Evolutionary conservation across 208 protist species (phyloP), one percentile per base, ranked within the genome.

Genomic region (Crithidia brevicula): DNA sequence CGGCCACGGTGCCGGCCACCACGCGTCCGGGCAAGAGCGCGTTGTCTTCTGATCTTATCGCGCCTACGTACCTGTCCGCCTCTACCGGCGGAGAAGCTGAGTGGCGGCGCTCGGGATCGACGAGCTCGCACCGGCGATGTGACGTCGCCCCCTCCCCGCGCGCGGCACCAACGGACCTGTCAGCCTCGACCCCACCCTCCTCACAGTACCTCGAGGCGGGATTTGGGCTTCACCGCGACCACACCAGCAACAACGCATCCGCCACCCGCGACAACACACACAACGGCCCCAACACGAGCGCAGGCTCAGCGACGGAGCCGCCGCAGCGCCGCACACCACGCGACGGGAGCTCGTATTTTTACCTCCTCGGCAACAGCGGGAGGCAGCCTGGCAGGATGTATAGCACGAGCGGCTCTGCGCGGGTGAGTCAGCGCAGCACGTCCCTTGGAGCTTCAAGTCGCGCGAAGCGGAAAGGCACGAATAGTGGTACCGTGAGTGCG

Each of bases 131-230:
- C 25, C 57, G 59, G 11, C 56, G 47, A 10, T 52, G 25, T 54
- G 56, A 70, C 56, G 36, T 7, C 10, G 23, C 45, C 23, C 22
- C 62, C 15, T 57, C 49, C 4, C 50, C 70, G 13, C 70, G 38
- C 10, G 18, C 38, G 15, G 22, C 6, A 28, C 11, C 56, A 27
- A 36, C 36, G 25, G 45, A 65, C 22, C 23, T 46, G 20, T 40
- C 38, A 1, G 50, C 28, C 1, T 47, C 23, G 13, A 27, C 10
- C 10, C 47, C 70, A 11, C 43, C 45, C n/a, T 36, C 50, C 58
- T 60, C 61, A 20, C 70, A 53, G 11, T 63, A 70, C 54, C 58
- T 76, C 30, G 56, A 69, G 15, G 54, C 49, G 0, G 34, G 54
- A 8, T 2, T 52, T 16, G 61, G 38, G 22, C 27, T 31, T 0